Conservation (phyloP, 768 basidiomycete species). For the Cubamyces lactineus region DNA sequence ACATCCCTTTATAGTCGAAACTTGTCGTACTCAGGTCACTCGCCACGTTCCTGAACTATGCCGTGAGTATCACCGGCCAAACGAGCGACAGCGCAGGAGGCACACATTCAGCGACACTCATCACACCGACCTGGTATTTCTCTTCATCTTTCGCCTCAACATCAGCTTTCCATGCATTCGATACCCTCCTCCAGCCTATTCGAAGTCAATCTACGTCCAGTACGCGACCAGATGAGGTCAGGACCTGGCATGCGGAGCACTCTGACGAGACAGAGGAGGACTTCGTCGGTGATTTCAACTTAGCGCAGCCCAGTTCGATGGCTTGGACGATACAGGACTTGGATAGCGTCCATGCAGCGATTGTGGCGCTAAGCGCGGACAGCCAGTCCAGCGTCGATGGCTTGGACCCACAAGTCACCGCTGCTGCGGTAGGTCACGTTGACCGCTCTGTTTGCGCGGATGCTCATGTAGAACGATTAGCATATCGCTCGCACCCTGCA, state of each 20-base stretch:
- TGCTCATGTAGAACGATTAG: conserved; percentile 39
- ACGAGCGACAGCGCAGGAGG: background rate
- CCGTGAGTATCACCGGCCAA: conserved; percentile 35
- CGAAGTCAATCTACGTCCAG: background rate
- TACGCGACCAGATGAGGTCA: background rate
- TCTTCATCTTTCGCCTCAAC: conserved; percentile 56
- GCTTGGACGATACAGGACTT: conserved; percentile 34
- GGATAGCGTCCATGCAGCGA: conserved; percentile 13
- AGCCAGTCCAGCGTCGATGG: conserved; percentile 2
- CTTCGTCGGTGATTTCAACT: conserved; percentile 32
- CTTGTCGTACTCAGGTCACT: conserved; percentile 76
- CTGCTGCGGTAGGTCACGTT: conserved; percentile 24
- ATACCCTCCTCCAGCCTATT: conserved; percentile 44
- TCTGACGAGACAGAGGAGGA: conserved; percentile 40
- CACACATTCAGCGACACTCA: conserved; percentile 9
- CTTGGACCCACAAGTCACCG: conserved; percentile 19
- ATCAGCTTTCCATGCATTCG: conserved; percentile 58
- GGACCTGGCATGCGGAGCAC: conserved; percentile 41
- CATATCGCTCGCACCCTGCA: conserved; percentile 76
- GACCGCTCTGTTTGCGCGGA: too few species aligned
- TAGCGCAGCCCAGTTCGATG: conserved; percentile 12
- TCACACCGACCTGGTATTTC: conserved; percentile 66
- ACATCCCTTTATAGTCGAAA: conserved; percentile 58
- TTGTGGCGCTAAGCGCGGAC: background rate
- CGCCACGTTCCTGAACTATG: conserved; percentile 62